Evolutionary conservation across 192 early-diverging fungal genomes (phyloP).

Genomic region (Mortierella hygrophila): DNA sequence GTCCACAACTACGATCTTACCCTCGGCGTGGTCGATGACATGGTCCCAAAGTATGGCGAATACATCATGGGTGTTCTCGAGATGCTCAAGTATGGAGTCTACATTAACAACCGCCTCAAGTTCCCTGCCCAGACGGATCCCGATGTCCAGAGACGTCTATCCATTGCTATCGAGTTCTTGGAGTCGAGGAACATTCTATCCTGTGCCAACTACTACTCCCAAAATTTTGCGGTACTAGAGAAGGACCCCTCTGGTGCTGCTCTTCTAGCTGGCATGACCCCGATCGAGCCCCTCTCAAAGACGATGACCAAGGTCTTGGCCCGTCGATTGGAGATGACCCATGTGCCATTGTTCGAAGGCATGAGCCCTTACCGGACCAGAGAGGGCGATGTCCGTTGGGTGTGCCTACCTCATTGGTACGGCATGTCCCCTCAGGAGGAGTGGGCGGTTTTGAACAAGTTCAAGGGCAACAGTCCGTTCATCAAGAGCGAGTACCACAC

Average conservation of each 20-base stretch:
- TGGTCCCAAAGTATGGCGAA: constrained; percentile 2
- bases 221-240: neutral
- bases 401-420: neutral
- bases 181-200: neutral
- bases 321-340: neutral
- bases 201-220: neutral
- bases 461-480: neutral
- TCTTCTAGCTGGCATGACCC: neutral
- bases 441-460: neutral
- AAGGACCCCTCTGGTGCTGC: neutral
- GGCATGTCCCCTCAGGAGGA: neutral
- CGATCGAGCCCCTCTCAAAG: constrained; percentile 2
- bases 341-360: neutral
- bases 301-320: constrained; percentile 6
- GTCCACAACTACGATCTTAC: neutral
- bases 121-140: neutral
- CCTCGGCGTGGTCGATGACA: neutral
- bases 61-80: constrained; percentile 10
- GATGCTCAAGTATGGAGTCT: neutral
- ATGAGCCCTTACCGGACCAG: neutral
- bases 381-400: neutral
- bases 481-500: neutral
- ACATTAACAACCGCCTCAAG: neutral
- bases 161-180: neutral
- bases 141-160: neutral